These are phyloP conservation scores for Colletotrichum chlorophyti DNA, from an alignment of 2,329 filamentous ascomycete species.

Conservation along the genomic window DNA sequence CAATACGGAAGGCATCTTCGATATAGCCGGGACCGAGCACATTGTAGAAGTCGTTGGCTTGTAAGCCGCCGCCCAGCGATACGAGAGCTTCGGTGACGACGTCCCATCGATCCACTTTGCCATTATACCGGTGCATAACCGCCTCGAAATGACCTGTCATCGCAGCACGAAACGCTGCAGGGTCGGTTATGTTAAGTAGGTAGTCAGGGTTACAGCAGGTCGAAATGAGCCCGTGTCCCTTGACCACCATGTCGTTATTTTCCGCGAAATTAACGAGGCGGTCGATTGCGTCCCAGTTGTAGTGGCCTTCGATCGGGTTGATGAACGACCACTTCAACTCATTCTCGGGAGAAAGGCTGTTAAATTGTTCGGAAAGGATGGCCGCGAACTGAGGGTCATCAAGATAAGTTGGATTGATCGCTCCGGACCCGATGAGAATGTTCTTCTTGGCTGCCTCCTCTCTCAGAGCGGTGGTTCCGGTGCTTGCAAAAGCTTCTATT, in stretches of 20 bases:
- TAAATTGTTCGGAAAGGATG: slow-evolving; percentile 13
- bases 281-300: slow-evolving; percentile 63
- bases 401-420: slow-evolving; percentile 19
- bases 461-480: not conserved
- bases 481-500: not conserved
- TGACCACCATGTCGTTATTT: slow-evolving; percentile 62
- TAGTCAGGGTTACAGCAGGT: slow-evolving; percentile 64
- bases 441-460: slow-evolving; percentile 10
- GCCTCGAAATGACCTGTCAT: slow-evolving; percentile 67
- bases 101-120: slow-evolving; percentile 69
- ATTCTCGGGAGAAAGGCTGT: slow-evolving; percentile 19
- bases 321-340: slow-evolving; percentile 20
- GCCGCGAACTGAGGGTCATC: slow-evolving; percentile 14
- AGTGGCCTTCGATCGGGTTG: slow-evolving; percentile 46
- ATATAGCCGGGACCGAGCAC: slow-evolving; percentile 75
- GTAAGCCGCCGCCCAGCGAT: slow-evolving; percentile 63
- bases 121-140: slow-evolving; percentile 65
- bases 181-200: slow-evolving; percentile 63
- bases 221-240: slow-evolving; percentile 73
- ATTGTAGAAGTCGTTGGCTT: slow-evolving; percentile 67
- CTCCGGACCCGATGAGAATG: slow-evolving; percentile 19
- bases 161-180: slow-evolving; percentile 57
- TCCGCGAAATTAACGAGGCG: slow-evolving; percentile 64
- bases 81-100: slow-evolving; percentile 69
- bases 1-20: slow-evolving; percentile 72